Conservation (phyloP, 1,139 yeast genomes). For the Protomyces inundatus region DNA sequence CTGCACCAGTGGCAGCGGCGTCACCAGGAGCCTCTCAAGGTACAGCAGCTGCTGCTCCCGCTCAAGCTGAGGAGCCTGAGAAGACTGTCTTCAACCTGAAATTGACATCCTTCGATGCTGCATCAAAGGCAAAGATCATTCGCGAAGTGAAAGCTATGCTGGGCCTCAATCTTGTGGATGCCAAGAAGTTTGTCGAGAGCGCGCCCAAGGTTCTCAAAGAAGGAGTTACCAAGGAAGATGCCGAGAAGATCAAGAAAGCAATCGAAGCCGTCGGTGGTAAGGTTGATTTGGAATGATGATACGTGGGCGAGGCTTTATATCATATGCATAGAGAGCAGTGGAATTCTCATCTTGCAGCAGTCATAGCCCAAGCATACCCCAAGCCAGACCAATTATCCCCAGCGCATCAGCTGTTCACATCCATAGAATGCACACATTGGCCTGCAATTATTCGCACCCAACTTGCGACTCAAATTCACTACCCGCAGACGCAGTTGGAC, state of each 20-base stretch:
- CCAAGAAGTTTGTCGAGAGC: conserved; percentile 94
- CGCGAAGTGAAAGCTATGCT: conserved; percentile 91
- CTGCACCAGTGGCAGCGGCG: conserved; percentile 68
- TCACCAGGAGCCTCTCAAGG: conserved; percentile 62
- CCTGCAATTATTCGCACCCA: no score
- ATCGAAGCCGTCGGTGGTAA: conserved; percentile 95
- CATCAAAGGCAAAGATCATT: conserved; percentile 93
- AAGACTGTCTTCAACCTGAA: conserved; percentile 89
- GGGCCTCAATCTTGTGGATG: conserved; percentile 90
- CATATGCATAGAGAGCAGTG: no score
- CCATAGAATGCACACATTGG: no score
- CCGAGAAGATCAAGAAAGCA: conserved; percentile 85
- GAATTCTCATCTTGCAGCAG: no score
- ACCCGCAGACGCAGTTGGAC: no score
- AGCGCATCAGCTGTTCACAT: no score
- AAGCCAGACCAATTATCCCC: no score
- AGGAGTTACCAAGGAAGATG: conserved; percentile 81
- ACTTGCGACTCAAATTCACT: no score
- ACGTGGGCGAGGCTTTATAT: no score
- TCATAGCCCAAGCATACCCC: no score
- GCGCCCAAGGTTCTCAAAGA: conserved; percentile 93
- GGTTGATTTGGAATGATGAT: conserved; percentile 62
- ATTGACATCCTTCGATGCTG: conserved; percentile 89
- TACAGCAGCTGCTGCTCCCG: conserved; percentile 65
- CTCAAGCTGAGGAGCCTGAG: conserved; percentile 75